phyloP scores from a whole-genome alignment of 2,329 filamentous ascomycete species.

The Fusarium sp. region DNA sequence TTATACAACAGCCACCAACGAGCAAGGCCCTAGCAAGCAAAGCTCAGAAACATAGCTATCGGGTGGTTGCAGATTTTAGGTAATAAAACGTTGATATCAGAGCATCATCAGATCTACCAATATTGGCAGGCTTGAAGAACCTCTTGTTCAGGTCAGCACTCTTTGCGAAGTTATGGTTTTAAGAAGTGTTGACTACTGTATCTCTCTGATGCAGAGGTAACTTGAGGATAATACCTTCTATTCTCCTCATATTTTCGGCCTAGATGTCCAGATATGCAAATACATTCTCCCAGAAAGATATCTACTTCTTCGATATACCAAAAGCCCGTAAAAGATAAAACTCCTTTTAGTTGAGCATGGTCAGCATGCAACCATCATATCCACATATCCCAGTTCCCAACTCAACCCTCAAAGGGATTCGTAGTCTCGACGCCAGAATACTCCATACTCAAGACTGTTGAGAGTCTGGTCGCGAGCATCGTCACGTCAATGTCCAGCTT shows the following conservation, averaged over 20 bases:
- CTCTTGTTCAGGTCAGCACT: neutral
- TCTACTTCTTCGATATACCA: neutral
- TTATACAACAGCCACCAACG: neutral
- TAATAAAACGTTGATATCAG: neutral
- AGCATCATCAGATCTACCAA: neutral
- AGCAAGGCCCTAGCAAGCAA: neutral
- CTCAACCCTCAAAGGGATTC: neutral
- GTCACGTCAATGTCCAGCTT: neutral
- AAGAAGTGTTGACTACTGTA: neutral
- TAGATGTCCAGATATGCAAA: neutral
- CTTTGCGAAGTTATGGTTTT: neutral
- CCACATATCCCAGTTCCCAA: neutral
- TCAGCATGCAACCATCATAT: neutral
- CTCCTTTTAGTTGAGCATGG: neutral
- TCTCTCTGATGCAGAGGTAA: neutral
- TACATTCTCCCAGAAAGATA: neutral
- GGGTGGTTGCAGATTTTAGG: neutral
- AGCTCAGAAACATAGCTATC: neutral
- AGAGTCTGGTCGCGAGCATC: neutral
- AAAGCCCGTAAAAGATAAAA: neutral
- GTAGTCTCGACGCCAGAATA: neutral
- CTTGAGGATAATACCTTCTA: neutral
- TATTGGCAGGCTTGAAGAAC: too few relatives aligned
- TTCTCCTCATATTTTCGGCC: neutral
- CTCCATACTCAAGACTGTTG: neutral